Evolutionary conservation across 2,329 filamentous ascomycete genomes (phyloP), one percentile per base, ranked within the genome.

Genomic region (Hypoxylon sp.): DNA sequence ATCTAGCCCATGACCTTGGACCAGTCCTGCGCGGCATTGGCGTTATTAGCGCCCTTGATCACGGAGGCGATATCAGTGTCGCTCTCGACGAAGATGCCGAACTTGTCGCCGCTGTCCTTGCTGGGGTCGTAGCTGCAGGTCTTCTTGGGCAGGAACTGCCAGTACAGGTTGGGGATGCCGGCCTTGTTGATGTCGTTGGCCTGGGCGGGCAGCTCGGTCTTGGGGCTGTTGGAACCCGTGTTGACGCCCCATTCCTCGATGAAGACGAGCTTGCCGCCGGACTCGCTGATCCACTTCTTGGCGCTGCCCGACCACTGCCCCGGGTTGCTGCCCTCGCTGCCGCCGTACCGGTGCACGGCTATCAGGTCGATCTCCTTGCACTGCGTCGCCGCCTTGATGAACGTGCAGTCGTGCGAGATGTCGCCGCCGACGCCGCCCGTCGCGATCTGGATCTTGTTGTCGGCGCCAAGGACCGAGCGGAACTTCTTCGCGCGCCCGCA

Each of bases 161-260:
- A 79, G 71, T 79, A 79, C 55, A 78, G 11, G 62, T 67, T 73
- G 6, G 77, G 77, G 8, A 79, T 42, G 29, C 75, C 75, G 52
- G 42, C 73, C n/a, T 67, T 69, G 65, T 76, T 76, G 70, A 79
- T 75, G 32, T 76, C 73, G 32, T 57, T 68, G 31, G 73, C 70
- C 61, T 79, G 74, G 35, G 73, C 68, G 6, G 70, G 67, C 52
- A 77, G 75, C 58, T 75, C 74, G 6, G 64, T 62, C 53, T 48
- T 47, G 3, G 62, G 60, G 66, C 84, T 80, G 53, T 80, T 81
- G 37, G 82, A 79, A 1, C 81, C 81, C 0, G 83, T 83, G 66
- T 86, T 84, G 80, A 86, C 82, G 24, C 75, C 74, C 75, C 77
- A 78, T 52, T 77, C 76, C 63, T 78, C 76, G 11, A 78, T 61